Base-by-base conservation (phyloP, 2,329 filamentous ascomycete genomes). In the Xylariales sp. region DNA sequence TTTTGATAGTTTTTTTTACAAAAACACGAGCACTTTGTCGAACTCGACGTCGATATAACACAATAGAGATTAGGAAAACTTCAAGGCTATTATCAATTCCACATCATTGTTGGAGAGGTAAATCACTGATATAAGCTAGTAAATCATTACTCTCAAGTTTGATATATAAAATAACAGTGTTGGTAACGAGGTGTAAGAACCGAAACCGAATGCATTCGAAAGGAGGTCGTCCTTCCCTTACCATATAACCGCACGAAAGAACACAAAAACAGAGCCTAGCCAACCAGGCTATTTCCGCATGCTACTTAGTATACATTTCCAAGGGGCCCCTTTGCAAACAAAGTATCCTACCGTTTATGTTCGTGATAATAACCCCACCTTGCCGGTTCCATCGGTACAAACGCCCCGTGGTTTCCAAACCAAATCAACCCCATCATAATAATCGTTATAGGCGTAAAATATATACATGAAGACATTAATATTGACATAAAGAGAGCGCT, bases 391-490 rank as follows among this genome's bases (percentile, higher is more conserved):
- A 32, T 16, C 12, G 12, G 16, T 34, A 30, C 49, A 45, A 53
- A 56, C 9, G 41, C 41, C 30, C 55, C 41, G 41, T 30, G 23
- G 52, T 28, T 57, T 58, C 30, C 16, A 56, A 56, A 56, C 50
- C 14, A 45, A 39, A 48, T 49, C 46, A 52, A 61, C 55, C 56
- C 64, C 64, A 53, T 74, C 69, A 71, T 74, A 59, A 68, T 62
- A 56, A 62, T 74, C 71, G 46, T 75, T 65, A 70, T 46, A 59
- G 56, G 53, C 69, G 66, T 72, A 70, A 69, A 45, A 61, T 50
- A 67, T 66, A 62, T 71, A 74, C 70, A 71, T 46, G 63, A 73
- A 14, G 62, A 70, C 59, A 55, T 56, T 23, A 14, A 59, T 32
- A n/a, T 41, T 14, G 30, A 57, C 32, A 56, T 41, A 62, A 63